Base-by-base conservation (phyloP, 352 stramenopile genomes). In the Globisporangium acanthophoron region DNA sequence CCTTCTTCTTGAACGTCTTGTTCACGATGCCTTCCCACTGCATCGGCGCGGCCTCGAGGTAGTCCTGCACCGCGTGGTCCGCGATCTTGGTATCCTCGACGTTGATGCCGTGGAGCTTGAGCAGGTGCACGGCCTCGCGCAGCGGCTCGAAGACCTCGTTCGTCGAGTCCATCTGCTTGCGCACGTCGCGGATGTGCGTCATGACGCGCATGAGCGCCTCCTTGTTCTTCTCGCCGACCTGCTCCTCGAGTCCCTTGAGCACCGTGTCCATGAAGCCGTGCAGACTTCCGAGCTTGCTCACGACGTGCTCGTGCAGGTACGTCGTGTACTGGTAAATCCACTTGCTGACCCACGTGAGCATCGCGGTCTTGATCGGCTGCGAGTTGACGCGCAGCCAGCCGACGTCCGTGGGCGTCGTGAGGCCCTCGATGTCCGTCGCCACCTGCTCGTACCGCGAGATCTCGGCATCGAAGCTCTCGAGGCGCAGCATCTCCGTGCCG, bases 1-100 rank as follows among this genome's bases (percentile, higher is more conserved):
- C 96, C 60, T 99, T 99, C 67, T 98, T 98, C 65, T 97, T 97
- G 70, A 98, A 99, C 20, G 95, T 98, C 67, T 98, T 98, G 71
- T 98, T 99, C 31, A 98, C 92, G n/a, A 98, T 96, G 6, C 80
- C 92, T 63, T 99, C 96, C 96, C 96, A 99, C 55, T 97, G 89
- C 78, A 98, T 90, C 9, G 95, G 95, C 18, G 93, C 93, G 29
- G 97, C 94, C 62, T 99, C 96, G 21, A 99, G 69, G 68, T 98
- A 99, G 49, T 96, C 85, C 46, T 91, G 83, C 9, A 94, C 78
- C 3, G 83, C 74, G 35, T 94, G 76, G 41, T 88, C 82, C 0
- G 78, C 74, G 44, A 94, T 91, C 53, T 91, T 92, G 8, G 76
- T 93, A 35, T 97, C 88, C 50, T 96, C 87, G 8, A 98, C 85